Evolutionary conservation across 1,284 basidiomycete genomes (phyloP).

Genomic region (Sparassis latifolia): DNA sequence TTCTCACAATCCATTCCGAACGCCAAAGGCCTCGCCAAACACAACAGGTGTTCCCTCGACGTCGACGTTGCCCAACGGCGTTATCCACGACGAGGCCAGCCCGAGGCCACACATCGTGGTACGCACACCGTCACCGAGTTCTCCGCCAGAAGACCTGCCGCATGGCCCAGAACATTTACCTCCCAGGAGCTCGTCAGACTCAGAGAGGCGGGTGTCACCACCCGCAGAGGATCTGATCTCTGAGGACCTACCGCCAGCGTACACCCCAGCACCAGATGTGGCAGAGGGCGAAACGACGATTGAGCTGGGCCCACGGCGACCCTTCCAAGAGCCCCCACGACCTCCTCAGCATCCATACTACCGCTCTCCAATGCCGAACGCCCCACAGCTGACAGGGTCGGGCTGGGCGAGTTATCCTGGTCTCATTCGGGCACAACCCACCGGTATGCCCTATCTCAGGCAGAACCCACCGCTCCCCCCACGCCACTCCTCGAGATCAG

Average conservation of each 20-base stretch:
- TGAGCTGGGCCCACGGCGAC: conserved; percentile 53
- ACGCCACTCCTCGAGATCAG: conserved; percentile 1
- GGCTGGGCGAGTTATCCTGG: conserved; percentile 16
- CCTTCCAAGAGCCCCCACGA: conserved; percentile 45
- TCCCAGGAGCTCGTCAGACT: conserved; percentile 1
- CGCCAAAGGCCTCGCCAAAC: conserved; percentile 17
- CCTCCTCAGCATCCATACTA: conserved; percentile 14
- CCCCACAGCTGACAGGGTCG: conserved; percentile 7
- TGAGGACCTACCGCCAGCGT: conserved; percentile 61
- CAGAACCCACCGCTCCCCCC: conserved; percentile 18
- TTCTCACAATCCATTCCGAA: conserved; percentile 27
- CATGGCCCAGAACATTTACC: conserved; percentile 7
- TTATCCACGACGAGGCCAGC: neutral
- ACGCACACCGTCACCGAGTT: neutral
- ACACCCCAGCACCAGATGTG: conserved; percentile 49
- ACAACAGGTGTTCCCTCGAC: conserved; percentile 15
- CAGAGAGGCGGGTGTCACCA: neutral
- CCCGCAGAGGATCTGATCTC: conserved; percentile 17
- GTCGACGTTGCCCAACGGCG: neutral
- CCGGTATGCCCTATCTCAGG: conserved; percentile 2
- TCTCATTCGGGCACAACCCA: conserved; percentile 5
- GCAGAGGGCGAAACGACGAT: conserved; percentile 52
- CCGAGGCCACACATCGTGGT: neutral
- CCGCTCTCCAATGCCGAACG: conserved; percentile 8
- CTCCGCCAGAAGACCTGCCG: neutral